A percentile compares a stretch with the other conserved stretches of the same genome.
These are phyloP conservation scores for Diaporthe sp. DNA, from an alignment of 2,329 filamentous ascomycete genomes.

Conservation along the genomic window DNA sequence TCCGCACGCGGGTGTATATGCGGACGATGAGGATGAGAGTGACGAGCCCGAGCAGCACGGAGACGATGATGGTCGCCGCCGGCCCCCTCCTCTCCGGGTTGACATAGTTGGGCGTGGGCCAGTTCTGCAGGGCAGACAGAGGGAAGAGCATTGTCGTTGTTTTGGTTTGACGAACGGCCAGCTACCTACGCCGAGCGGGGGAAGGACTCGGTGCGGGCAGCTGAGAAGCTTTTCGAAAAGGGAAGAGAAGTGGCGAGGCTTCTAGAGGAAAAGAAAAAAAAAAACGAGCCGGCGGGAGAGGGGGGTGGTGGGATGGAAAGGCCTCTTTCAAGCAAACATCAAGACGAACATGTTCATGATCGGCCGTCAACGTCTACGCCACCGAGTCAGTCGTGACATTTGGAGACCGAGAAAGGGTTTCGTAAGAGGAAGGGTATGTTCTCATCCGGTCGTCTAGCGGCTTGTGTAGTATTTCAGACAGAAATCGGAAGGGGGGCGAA, in stretches of 20 bases:
- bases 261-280: neutral
- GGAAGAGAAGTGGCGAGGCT: slow-evolving; percentile 16
- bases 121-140: slow-evolving; percentile 43
- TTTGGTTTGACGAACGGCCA: neutral
- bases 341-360: slow-evolving; percentile 27
- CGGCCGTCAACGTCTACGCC: slow-evolving; percentile 1
- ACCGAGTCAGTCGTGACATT: slow-evolving; percentile 18
- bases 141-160: slow-evolving; percentile 44
- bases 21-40: slow-evolving; percentile 50
- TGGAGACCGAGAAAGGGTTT: slow-evolving; percentile 15
- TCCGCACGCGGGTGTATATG: slow-evolving; percentile 50
- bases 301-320: slow-evolving; percentile 24
- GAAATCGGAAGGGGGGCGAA: slow-evolving; percentile 1
- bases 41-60: slow-evolving; percentile 46
- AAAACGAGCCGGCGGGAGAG: neutral
- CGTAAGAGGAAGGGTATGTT: slow-evolving; percentile 2
- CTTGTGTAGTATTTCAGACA: slow-evolving; percentile 21
- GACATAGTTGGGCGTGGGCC: slow-evolving; percentile 50
- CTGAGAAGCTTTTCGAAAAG: slow-evolving; percentile 1
- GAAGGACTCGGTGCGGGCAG: slow-evolving; percentile 8
- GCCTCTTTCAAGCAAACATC: slow-evolving; percentile 32
- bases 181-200: slow-evolving; percentile 8
- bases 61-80: slow-evolving; percentile 45
- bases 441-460: slow-evolving; percentile 29
- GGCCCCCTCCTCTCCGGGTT: slow-evolving; percentile 50